Conservation (phyloP, 306 rosid species). For the Citrullus colocynthis region DNA sequence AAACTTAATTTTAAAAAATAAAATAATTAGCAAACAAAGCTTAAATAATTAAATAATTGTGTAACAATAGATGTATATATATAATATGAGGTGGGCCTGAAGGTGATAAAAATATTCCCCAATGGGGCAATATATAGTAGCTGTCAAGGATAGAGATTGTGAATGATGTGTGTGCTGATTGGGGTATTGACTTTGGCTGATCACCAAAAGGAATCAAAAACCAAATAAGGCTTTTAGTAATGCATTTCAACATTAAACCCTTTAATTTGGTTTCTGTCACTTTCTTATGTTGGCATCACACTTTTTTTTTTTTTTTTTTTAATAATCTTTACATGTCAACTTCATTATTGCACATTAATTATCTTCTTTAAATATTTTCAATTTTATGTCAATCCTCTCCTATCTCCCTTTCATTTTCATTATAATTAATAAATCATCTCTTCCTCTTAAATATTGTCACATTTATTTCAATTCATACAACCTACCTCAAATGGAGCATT, state of each 20-base stretch:
- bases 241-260: not conserved
- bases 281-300: not conserved
- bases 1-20: too few relatives aligned
- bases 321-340: not conserved
- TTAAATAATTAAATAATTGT: not conserved
- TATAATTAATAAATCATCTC: not conserved
- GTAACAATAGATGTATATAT: not conserved
- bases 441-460: not conserved
- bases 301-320: not conserved
- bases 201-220: not conserved
- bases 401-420: not conserved
- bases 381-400: not conserved
- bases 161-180: not conserved
- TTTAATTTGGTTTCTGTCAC: conserved; percentile 3
- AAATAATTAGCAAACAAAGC: too few relatives aligned
- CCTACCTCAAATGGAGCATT: not conserved
- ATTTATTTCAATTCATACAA: not conserved
- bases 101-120: not conserved
- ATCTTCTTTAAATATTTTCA: not conserved
- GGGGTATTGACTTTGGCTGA: not conserved
- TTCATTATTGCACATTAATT: not conserved
- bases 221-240: not conserved
- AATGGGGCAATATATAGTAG: not conserved
- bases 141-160: not conserved
- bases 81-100: not conserved